A percentile compares a stretch with the other conserved stretches of the same genome.
These are phyloP conservation scores for Penicillium sp. DNA, from an alignment of 2,329 filamentous ascomycete genomes.

Conservation along the genomic window DNA sequence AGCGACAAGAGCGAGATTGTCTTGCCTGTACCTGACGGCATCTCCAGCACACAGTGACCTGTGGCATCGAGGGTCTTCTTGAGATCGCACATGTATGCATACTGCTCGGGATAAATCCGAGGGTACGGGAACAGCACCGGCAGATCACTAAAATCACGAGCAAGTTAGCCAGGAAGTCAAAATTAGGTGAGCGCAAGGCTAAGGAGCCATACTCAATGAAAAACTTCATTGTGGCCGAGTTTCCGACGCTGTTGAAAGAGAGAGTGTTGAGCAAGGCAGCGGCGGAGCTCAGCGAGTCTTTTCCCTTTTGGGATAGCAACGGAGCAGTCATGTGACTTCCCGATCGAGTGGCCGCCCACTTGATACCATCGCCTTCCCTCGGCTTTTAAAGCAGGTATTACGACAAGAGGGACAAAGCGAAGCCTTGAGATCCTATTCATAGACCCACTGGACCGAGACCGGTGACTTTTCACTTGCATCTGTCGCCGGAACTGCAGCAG, in stretches of 20 bases:
- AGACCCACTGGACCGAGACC: background rate
- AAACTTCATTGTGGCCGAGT: constrained; percentile 67
- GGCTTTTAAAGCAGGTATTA: constrained; percentile 8
- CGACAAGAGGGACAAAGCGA: background rate
- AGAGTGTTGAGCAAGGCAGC: constrained; percentile 10
- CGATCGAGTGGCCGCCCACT: constrained; percentile 33
- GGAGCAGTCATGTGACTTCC: constrained; percentile 38
- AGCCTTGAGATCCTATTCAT: background rate
- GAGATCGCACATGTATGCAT: constrained; percentile 82
- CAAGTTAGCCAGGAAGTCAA: constrained; percentile 10
- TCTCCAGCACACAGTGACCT: constrained; percentile 95
- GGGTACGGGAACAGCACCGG: constrained; percentile 74
- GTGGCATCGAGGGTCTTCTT: constrained; percentile 88
- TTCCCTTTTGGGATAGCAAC: constrained; percentile 35
- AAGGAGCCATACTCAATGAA: constrained; percentile 64
- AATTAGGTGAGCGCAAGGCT: background rate
- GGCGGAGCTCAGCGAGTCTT: constrained; percentile 16
- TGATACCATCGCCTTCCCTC: constrained; percentile 15
- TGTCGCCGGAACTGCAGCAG: constrained; percentile 5
- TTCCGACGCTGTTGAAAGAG: constrained; percentile 19
- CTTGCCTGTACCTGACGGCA: constrained; percentile 98
- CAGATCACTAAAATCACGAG: constrained; percentile 54
- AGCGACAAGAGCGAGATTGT: constrained; percentile 92
- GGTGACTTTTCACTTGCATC: background rate
- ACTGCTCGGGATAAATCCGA: constrained; percentile 72